Percentiles rank a stretch among this genome's conserved stretches.
These are phyloP conservation scores for Fremontodendron californicum DNA, from an alignment of 345 rosid species.

Conservation along the genomic window DNA sequence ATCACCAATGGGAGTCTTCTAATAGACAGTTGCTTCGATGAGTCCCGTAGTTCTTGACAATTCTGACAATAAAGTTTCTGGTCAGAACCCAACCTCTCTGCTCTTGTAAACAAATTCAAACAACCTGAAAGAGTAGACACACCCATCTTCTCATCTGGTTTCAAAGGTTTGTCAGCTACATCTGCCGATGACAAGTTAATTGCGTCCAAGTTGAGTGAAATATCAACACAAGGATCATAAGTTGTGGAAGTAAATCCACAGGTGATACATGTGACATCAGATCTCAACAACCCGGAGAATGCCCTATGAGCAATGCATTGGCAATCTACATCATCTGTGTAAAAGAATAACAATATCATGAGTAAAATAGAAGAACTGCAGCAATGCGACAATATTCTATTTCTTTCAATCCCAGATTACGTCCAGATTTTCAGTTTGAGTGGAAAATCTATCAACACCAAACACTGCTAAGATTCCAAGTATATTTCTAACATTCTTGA, in stretches of 20 bases:
- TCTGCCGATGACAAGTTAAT: conserved; percentile 29
- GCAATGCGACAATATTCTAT: neutral
- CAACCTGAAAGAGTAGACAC: conserved; percentile 70
- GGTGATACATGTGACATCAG: conserved; percentile 77
- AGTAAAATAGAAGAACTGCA: conserved; percentile 15
- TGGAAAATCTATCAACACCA: neutral
- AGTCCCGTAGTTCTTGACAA: conserved; percentile 72
- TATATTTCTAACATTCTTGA: neutral
- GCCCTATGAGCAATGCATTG: conserved; percentile 78
- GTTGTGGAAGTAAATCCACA: conserved; percentile 90
- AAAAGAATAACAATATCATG: conserved; percentile 1
- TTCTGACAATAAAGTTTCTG: conserved; percentile 80
- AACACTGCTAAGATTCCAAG: neutral
- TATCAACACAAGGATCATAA: conserved; percentile 83
- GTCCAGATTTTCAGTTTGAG: neutral
- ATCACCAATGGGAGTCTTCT: conserved; percentile 76
- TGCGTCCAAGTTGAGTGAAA: conserved; percentile 71
- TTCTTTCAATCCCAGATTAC: neutral
- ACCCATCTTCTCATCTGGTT: conserved; percentile 28
- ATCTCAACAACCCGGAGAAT: conserved; percentile 82
- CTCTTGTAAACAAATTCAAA: conserved; percentile 70
- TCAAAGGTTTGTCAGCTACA: conserved; percentile 26
- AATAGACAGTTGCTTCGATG: conserved; percentile 84
- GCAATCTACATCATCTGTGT: conserved; percentile 69
- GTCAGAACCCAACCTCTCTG: conserved; percentile 77